A percentile compares a stretch with the other conserved stretches of the same genome.
These are phyloP conservation scores for Hortiboletus campestris DNA, from an alignment of 768 basidiomycete genomes.

Conservation along the genomic window DNA sequence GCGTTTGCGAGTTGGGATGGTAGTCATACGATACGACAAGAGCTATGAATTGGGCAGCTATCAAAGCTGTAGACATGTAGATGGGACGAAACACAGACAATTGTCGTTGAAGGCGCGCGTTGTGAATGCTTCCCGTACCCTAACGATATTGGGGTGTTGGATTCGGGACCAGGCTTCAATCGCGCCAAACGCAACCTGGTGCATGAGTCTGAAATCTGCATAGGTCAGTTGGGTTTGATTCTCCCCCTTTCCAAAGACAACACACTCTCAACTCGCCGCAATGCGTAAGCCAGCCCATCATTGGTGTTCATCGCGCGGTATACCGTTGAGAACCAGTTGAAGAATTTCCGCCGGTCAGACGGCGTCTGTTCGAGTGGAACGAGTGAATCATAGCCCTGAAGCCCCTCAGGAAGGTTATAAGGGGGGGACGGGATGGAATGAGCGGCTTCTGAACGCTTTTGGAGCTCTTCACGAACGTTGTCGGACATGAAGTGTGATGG, in stretches of 20 bases:
- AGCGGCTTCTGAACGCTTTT: constrained; percentile 45
- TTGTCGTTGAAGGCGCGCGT: constrained; percentile 89
- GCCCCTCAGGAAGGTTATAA: constrained; percentile 73
- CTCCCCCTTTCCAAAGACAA: neutral
- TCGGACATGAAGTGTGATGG: constrained; percentile 86
- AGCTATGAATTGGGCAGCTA: constrained; percentile 44
- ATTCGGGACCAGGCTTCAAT: constrained; percentile 87
- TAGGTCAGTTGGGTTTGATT: constrained; percentile 1
- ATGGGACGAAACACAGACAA: constrained; percentile 50
- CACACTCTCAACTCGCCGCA: constrained; percentile 86
- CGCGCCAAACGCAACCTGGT: constrained; percentile 75
- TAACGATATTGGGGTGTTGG: constrained; percentile 81
- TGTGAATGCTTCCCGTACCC: constrained; percentile 90
- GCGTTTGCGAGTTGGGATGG: constrained; percentile 78
- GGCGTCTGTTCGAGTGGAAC: constrained; percentile 66
- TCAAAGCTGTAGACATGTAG: constrained; percentile 7
- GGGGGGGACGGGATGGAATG: constrained; percentile 40
- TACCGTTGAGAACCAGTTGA: constrained; percentile 80
- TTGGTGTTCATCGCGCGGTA: constrained; percentile 77
- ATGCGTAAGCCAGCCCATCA: constrained; percentile 75
- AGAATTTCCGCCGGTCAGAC: constrained; percentile 65
- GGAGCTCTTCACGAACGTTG: constrained; percentile 59
- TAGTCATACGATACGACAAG: constrained; percentile 91
- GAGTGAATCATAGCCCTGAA: constrained; percentile 89
- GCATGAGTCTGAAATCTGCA: constrained; percentile 78